Percentiles rank a stretch among this genome's conserved stretches.
phyloP scores from a whole-genome alignment of 108 stramenopile genomes.

The Cyclostephanos invisitatus region DNA sequence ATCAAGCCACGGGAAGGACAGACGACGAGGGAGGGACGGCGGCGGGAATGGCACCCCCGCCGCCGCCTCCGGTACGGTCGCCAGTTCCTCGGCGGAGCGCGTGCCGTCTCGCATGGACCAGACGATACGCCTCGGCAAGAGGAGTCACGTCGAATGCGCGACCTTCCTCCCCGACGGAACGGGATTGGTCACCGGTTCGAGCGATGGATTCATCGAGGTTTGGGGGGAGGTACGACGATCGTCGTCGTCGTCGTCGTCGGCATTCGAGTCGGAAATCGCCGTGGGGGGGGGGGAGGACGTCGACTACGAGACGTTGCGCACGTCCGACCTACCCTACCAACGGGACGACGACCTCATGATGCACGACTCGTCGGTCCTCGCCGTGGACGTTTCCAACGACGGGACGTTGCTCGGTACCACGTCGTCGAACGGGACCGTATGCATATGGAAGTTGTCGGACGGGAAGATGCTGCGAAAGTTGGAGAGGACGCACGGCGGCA shows the following conservation, averaged over 20 bases:
- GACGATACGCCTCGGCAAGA: conserved; percentile 84
- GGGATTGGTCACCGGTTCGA: conserved; percentile 83
- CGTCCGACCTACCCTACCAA: conserved; percentile 61
- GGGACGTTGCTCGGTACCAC: conserved; percentile 85
- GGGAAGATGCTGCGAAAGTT: conserved; percentile 81
- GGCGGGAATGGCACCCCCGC: neutral
- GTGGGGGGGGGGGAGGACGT: conserved; percentile 4
- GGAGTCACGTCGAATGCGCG: conserved; percentile 72
- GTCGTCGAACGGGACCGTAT: conserved; percentile 68
- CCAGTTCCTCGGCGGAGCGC: conserved; percentile 37
- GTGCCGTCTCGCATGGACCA: conserved; percentile 55
- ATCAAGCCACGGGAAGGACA: conserved; percentile 35
- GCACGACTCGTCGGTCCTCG: conserved; percentile 78
- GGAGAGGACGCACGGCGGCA: conserved; percentile 58
- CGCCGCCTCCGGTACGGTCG: conserved; percentile 3
- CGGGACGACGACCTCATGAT: conserved; percentile 88
- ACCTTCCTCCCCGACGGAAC: conserved; percentile 71
- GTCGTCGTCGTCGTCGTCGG: conserved; percentile 29
- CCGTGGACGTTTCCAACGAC: conserved; percentile 83
- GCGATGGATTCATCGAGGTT: conserved; percentile 95
- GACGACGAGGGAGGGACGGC: conserved; percentile 14
- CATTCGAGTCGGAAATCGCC: neutral
- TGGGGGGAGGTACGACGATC: conserved; percentile 65
- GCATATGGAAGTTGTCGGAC: conserved; percentile 79
- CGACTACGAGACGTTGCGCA: conserved; percentile 55